Evolutionary conservation across 2,329 filamentous ascomycete species (phyloP).

Genomic region (Fusarium anthophilum): DNA sequence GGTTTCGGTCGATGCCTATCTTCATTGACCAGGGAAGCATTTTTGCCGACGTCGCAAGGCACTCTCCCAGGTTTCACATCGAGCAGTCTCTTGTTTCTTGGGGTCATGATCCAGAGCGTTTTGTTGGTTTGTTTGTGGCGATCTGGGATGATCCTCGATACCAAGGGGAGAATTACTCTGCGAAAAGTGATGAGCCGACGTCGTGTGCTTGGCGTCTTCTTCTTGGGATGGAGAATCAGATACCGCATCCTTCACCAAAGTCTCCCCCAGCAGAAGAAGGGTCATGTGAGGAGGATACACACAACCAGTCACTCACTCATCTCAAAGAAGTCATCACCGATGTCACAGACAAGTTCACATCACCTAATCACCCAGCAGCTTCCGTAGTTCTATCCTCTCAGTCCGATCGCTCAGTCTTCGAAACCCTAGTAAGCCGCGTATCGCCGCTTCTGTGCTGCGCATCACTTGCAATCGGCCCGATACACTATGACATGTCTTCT

Average conservation of each 20-base stretch:
- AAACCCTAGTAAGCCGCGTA: neutral
- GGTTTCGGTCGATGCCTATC: neutral
- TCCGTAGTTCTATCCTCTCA: neutral
- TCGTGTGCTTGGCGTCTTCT: neutral
- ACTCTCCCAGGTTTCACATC: neutral
- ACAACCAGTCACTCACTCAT: neutral
- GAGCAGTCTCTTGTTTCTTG: neutral
- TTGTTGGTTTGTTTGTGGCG: neutral
- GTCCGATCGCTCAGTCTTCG: neutral
- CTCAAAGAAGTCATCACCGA: neutral
- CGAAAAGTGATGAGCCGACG: neutral
- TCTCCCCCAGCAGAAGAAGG: neutral
- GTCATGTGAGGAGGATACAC: neutral
- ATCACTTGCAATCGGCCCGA: neutral
- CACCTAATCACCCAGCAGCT: neutral
- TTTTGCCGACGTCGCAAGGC: accelerated
- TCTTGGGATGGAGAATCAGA: neutral
- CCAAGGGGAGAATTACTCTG: accelerated
- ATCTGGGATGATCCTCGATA: neutral
- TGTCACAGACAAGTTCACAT: neutral
- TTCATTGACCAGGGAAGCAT: neutral
- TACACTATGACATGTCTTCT: neutral
- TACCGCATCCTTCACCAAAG: neutral
- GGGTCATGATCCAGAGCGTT: neutral
- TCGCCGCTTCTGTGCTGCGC: neutral